phyloP scores from a whole-genome alignment of 306 rosid genomes.

The Lablab purpureus region DNA sequence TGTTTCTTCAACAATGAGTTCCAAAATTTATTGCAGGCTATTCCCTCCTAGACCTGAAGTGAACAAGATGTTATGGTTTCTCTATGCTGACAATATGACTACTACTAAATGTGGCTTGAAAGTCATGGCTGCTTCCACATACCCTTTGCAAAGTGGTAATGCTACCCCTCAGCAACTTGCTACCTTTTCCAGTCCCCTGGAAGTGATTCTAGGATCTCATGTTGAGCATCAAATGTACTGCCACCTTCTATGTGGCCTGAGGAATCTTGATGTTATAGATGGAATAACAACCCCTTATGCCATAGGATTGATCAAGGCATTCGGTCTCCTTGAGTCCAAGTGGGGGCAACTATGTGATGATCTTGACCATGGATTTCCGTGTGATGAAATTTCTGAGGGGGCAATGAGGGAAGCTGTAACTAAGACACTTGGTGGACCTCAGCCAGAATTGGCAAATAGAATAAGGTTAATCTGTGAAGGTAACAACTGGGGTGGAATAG shows the following conservation, averaged over 20 bases:
- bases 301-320: conserved; percentile 55
- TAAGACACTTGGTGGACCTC: conserved; percentile 64
- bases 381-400: conserved; percentile 55
- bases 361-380: conserved; percentile 60
- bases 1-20: conserved; percentile 5
- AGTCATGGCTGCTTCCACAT: conserved; percentile 79
- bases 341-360: conserved; percentile 70
- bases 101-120: conserved; percentile 65
- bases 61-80: conserved; percentile 60
- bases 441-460: conserved; percentile 58
- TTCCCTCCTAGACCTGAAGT: conserved; percentile 63
- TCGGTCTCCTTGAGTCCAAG: conserved; percentile 55
- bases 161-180: conserved; percentile 51
- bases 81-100: conserved; percentile 63
- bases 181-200: conserved; percentile 58
- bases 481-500: conserved; percentile 62
- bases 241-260: conserved; percentile 72
- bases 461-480: conserved; percentile 54
- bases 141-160: conserved; percentile 58
- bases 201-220: conserved; percentile 66
- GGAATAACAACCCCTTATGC: conserved; percentile 65
- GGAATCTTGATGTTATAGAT: conserved; percentile 54
- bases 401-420: conserved; percentile 57
- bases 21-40: conserved; percentile 44
- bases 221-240: conserved; percentile 76